Evolutionary conservation across 129 eudicot genomes (phyloP), one percentile per base, ranked within the genome.

Genomic region (Scalesia atractyloides): DNA sequence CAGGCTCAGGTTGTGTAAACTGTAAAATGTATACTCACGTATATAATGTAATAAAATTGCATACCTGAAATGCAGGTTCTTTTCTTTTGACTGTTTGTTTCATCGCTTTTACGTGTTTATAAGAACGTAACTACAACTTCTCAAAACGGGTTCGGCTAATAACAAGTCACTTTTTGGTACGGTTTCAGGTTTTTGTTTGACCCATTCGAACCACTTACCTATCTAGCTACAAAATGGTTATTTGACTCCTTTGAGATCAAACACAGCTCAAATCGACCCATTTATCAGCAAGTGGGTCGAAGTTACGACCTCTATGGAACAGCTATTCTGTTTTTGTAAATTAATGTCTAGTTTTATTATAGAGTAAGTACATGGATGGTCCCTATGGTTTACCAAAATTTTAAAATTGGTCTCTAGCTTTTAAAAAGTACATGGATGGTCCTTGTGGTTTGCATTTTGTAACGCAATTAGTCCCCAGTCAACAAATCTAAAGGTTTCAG

Each of bases 1-100:
- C 81, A 82, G 80, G 72, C 76, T 94, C 72, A 90, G 97, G 99
- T 94, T 50, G 61, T 84, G 68, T 34, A 41, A 59, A 30, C 34
- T 30, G 34, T 2, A 30, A 1, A 30, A 47, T 20, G 74, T 24
- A 16, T 72, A 46, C 24, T 24, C 14, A 3, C 56, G 12, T 34
- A 6, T 19, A 16, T 26, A 52, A 69, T 30, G 36, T 14, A 39
- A 14, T 69, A 53, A 24, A 65, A 30, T 7, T 75, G 8, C 64
- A 67, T 37, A 12, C 3, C 15, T 75, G 44, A 66, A 16, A 54
- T 14, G 36, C 2, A 46, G 56, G 17, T 39, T 74, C 41, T 62
- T 41, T 64, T 74, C 33, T 49, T 73, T 49, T 63, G 1, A 19
- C 41, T 10, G 15, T 41, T 56, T 41, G 18, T 57, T 70, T 43